Percentiles rank a stretch among this genome's conserved stretches.
Evolutionary conservation across 345 rosid genomes (phyloP).

Genomic region (Corchorus capsularis): DNA sequence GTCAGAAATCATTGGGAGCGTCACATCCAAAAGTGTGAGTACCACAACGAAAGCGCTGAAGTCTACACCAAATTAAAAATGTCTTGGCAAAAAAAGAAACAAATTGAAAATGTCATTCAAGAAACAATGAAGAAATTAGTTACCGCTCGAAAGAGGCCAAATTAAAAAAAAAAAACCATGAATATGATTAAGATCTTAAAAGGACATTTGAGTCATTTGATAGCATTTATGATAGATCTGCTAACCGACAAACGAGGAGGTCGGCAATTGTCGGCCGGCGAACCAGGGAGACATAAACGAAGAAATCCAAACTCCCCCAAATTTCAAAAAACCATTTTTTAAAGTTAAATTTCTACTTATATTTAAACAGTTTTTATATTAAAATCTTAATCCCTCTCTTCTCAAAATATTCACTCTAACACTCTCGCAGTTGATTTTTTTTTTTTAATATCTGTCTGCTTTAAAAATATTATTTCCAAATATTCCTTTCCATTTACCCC

Average conservation of each 20-base stretch:
- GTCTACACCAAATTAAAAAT: too few species aligned
- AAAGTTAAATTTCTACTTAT: not conserved
- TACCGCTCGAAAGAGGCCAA: not conserved
- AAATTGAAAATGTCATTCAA: too few species aligned
- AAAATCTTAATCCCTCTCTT: not conserved
- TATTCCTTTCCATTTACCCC: slow-evolving; percentile 17
- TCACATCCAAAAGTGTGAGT: too few species aligned
- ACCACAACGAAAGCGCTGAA: too few species aligned
- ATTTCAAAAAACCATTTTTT: slow-evolving; percentile 15
- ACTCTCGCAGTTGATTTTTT: slow-evolving; percentile 9
- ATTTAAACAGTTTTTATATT: not conserved
- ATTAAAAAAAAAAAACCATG: not conserved
- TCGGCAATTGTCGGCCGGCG: slow-evolving; percentile 76
- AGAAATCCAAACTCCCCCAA: slow-evolving; percentile 23
- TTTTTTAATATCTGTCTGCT: not conserved
- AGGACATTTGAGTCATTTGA: slow-evolving; percentile 42
- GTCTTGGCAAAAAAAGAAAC: too few species aligned
- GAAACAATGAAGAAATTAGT: not conserved
- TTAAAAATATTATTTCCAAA: not conserved
- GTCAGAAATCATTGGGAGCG: too few species aligned
- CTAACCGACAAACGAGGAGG: slow-evolving; percentile 54
- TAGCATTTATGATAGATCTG: slow-evolving; percentile 31
- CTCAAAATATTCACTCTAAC: not conserved
- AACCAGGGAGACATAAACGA: slow-evolving; percentile 39
- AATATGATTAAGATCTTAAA: not conserved